A percentile compares a stretch with the other conserved stretches of the same genome.
Evolutionary conservation across 177 flowering plant species (phyloP).

Genomic region (Telopea speciosissima): DNA sequence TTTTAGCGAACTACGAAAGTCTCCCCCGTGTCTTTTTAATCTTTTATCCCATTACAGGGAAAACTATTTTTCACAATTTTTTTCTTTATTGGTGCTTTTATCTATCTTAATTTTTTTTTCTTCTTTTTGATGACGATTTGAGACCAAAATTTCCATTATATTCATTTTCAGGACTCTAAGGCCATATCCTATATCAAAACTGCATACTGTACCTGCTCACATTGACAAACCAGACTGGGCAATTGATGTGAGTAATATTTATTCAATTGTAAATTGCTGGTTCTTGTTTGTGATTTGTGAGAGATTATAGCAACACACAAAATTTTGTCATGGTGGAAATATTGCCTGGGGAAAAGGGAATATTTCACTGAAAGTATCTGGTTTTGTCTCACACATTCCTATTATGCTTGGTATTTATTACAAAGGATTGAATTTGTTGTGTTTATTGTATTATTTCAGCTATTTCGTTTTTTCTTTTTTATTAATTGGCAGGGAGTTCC

Average conservation of each 20-base stretch:
- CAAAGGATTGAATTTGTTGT: neutral
- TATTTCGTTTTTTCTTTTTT: neutral
- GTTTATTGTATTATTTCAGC: neutral
- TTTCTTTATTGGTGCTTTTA: neutral
- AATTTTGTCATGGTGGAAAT: neutral
- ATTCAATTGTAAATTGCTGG: neutral
- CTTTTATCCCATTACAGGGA: neutral
- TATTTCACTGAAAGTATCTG: too few relatives aligned
- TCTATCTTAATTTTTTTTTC: neutral
- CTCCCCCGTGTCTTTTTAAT: neutral
- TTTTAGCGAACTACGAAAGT: neutral
- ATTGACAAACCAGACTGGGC: slow-evolving; percentile 96
- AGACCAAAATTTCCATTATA: neutral
- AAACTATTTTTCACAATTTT: neutral
- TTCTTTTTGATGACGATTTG: neutral
- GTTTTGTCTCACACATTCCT: too few relatives aligned
- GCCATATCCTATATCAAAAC: slow-evolving; percentile 78
- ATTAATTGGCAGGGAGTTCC: slow-evolving; percentile 64
- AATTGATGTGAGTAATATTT: slow-evolving; percentile 54
- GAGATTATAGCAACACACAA: neutral
- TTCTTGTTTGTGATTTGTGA: neutral
- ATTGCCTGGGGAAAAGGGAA: neutral
- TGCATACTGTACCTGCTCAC: slow-evolving; percentile 57
- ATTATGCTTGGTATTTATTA: too few relatives aligned
- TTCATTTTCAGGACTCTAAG: slow-evolving; percentile 47